Evolutionary conservation across 1,284 basidiomycete species (phyloP).

Genomic region (Ustilago vetiveriae): DNA sequence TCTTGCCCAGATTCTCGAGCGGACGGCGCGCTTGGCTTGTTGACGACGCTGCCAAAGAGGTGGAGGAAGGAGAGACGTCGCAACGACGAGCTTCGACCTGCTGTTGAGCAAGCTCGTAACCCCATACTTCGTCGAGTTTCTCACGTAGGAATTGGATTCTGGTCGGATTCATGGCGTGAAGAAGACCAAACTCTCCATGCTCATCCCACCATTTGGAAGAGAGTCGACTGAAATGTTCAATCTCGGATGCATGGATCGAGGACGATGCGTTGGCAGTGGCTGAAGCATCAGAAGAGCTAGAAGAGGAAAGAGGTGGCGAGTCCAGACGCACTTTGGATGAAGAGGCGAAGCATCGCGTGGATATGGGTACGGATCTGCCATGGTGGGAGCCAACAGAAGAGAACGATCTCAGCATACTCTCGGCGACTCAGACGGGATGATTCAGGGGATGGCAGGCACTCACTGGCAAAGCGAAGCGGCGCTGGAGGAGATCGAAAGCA

Average conservation of each 20-base stretch:
- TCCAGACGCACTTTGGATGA: constrained; percentile 36
- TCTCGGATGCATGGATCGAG: constrained; percentile 54
- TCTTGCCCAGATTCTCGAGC: constrained; percentile 60
- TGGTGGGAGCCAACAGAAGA: not conserved
- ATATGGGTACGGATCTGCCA: constrained; percentile 1
- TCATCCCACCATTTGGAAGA: constrained; percentile 98
- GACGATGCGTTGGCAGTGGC: constrained; percentile 12
- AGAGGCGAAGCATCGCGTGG: constrained; percentile 27
- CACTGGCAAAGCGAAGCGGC: constrained; percentile 33
- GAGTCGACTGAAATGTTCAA: constrained; percentile 89
- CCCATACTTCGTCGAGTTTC: constrained; percentile 71
- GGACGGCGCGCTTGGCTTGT: constrained; percentile 57
- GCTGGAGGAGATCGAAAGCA: constrained; percentile 6
- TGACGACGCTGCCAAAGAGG: constrained; percentile 50
- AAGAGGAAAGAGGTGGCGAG: constrained; percentile 11
- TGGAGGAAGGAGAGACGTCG: constrained; percentile 59
- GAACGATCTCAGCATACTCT: constrained; percentile 15
- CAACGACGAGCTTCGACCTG: constrained; percentile 20
- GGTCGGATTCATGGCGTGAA: constrained; percentile 96
- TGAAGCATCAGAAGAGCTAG: not conserved
- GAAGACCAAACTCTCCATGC: constrained; percentile 84
- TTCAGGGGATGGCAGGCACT: constrained; percentile 7
- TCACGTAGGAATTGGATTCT: constrained; percentile 85
- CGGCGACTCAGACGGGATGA: no score
- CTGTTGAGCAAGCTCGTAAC: constrained; percentile 54